phyloP scores from a whole-genome alignment of 495 filamentous ascomycete genomes.

The Pyrenula massariospora region DNA sequence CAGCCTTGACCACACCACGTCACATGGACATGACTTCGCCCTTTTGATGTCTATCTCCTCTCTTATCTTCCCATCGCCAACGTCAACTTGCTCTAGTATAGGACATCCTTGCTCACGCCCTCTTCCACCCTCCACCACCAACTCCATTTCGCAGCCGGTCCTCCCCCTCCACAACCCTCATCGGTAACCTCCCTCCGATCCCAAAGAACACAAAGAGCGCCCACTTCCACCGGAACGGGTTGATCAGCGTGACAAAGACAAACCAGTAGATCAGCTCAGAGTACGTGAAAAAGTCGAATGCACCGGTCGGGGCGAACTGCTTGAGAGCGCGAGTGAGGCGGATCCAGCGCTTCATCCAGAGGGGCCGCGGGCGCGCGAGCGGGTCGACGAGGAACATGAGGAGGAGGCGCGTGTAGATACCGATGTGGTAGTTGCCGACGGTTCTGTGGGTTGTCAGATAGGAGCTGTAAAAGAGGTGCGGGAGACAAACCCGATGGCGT shows the following conservation, averaged over 20 bases:
- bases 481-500: slow-evolving; percentile 49
- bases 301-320: slow-evolving; percentile 48
- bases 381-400: slow-evolving; percentile 80
- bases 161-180: slow-evolving; percentile 53
- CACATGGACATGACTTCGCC: neutral
- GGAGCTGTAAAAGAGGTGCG: slow-evolving; percentile 14
- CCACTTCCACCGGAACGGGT: slow-evolving; percentile 75
- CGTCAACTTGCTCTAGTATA: too few species aligned
- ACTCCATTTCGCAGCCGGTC: slow-evolving; percentile 38
- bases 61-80: too few species aligned
- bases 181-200: slow-evolving; percentile 52
- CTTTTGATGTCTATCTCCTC: too few species aligned
- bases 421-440: slow-evolving; percentile 79
- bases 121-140: slow-evolving; percentile 13
- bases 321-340: slow-evolving; percentile 74
- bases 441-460: slow-evolving; percentile 5
- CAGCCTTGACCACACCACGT: too few species aligned
- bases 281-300: slow-evolving; percentile 85
- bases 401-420: slow-evolving; percentile 75
- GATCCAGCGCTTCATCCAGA: slow-evolving; percentile 78
- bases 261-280: slow-evolving; percentile 80
- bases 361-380: slow-evolving; percentile 54
- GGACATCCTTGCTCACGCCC: slow-evolving; percentile 13
- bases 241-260: slow-evolving; percentile 61
- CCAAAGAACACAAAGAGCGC: slow-evolving; percentile 69